These are phyloP conservation scores for Nakazawaea anatomiae DNA, from an alignment of 805 yeast species.

Conservation along the genomic window DNA sequence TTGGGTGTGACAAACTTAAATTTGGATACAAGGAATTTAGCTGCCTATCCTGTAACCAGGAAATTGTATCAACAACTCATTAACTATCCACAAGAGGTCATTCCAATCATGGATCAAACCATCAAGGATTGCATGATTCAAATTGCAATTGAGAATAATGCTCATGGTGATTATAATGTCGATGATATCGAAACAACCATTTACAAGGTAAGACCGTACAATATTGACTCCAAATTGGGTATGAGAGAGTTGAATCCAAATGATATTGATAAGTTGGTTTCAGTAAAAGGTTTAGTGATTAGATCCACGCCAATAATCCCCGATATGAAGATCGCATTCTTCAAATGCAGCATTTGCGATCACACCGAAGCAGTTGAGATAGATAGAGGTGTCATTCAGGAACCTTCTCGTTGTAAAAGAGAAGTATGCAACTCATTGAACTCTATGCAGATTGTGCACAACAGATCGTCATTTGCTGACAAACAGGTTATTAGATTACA, in stretches of 20 bases:
- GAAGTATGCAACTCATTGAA: constrained; percentile 73
- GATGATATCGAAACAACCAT: constrained; percentile 72
- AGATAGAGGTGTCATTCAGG: constrained; percentile 90
- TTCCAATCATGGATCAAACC: constrained; percentile 97
- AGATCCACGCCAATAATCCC: constrained; percentile 91
- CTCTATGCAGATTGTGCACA: constrained; percentile 88
- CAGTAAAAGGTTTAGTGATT: constrained; percentile 84
- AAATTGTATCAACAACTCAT: constrained; percentile 81
- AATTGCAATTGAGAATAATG: constrained; percentile 28
- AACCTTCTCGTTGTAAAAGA: constrained; percentile 92
- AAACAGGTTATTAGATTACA: constrained; percentile 92
- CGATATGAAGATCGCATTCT: constrained; percentile 96
- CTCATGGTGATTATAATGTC: constrained; percentile 40
- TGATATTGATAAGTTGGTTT: constrained; percentile 89
- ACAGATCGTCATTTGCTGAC: constrained; percentile 89
- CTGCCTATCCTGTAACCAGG: constrained; percentile 68
- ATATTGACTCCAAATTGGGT: constrained; percentile 66
- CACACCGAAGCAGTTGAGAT: constrained; percentile 89
- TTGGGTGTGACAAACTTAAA: constrained; percentile 79
- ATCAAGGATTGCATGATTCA: constrained; percentile 85
- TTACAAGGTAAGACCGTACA: constrained; percentile 87
- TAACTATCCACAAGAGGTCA: constrained; percentile 93
- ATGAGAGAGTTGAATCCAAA: constrained; percentile 92
- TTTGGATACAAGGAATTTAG: constrained; percentile 74
- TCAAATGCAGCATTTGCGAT: constrained; percentile 91